These are phyloP conservation scores for Ceriops tagal DNA, from an alignment of 345 rosid species.

Conservation along the genomic window DNA sequence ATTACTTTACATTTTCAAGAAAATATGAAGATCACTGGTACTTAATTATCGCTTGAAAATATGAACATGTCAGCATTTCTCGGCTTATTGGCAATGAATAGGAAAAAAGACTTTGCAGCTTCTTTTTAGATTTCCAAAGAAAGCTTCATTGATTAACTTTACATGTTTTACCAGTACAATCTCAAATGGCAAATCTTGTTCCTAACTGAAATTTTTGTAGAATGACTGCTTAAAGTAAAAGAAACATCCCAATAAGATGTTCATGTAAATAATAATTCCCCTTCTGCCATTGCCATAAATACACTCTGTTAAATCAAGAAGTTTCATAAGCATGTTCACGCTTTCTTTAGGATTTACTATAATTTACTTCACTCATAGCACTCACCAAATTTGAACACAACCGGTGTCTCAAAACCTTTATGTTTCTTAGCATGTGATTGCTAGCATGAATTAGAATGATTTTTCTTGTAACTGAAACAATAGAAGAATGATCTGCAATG, in stretches of 20 bases:
- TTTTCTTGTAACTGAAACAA: no score
- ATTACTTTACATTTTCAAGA: slow-evolving; percentile 10
- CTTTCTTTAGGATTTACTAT: not conserved
- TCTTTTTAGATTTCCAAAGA: slow-evolving; percentile 12
- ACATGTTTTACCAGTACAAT: not conserved
- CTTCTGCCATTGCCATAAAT: not conserved
- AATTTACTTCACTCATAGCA: not conserved
- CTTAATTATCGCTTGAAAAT: not conserved
- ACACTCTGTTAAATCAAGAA: not conserved
- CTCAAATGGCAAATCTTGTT: not conserved
- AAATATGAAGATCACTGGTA: not conserved
- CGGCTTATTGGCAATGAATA: not conserved
- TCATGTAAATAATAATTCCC: not conserved
- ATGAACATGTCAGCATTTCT: slow-evolving; percentile 2
- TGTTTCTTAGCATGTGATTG: no score
- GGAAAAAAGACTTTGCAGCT: not conserved
- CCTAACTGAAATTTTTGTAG: not conserved
- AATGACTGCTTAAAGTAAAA: not conserved
- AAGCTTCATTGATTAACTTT: not conserved
- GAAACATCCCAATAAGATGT: not conserved
- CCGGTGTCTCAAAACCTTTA: no score
- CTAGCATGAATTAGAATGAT: no score
- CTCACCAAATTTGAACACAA: no score
- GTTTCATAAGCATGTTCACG: not conserved
- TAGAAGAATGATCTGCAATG: not conserved